A percentile compares a stretch with the other conserved stretches of the same genome.
Conservation (phyloP, 305 asterid genomes). For the Fraxinus platypoda region DNA sequence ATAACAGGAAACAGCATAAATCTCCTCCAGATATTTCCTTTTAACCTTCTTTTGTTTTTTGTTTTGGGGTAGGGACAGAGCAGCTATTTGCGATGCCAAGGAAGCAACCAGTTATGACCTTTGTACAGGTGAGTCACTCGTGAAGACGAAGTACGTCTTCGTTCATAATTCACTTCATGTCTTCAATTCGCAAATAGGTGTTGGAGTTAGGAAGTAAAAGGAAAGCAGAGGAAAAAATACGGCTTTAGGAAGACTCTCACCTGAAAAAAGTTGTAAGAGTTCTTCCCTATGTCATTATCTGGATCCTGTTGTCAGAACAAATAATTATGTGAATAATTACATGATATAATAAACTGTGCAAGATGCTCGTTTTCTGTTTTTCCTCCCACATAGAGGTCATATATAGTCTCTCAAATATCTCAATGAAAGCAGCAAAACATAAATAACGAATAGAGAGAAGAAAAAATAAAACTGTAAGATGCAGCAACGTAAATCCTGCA, state of each 20-base stretch:
- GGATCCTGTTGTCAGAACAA: slow-evolving; percentile 59
- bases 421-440: background rate
- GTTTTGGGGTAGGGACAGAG: background rate
- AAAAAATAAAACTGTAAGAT: background rate
- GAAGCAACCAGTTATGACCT: background rate
- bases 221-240: background rate
- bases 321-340: slow-evolving; percentile 11
- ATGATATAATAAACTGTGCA: background rate
- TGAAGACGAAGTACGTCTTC: background rate
- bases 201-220: background rate
- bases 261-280: slow-evolving; percentile 88
- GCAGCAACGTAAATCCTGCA: background rate
- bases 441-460: background rate
- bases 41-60: background rate
- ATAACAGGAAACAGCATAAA: background rate
- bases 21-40: background rate
- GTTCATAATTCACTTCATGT: background rate
- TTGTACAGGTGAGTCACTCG: background rate
- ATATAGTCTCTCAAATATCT: background rate
- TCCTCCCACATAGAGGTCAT: background rate
- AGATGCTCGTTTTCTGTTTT: background rate
- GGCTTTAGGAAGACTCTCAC: slow-evolving; percentile 27
- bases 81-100: background rate
- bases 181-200: background rate
- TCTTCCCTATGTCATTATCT: slow-evolving; percentile 89